These are phyloP conservation scores for Exophiala mesophila DNA, from an alignment of 2,329 filamentous ascomycete species.

Conservation along the genomic window DNA sequence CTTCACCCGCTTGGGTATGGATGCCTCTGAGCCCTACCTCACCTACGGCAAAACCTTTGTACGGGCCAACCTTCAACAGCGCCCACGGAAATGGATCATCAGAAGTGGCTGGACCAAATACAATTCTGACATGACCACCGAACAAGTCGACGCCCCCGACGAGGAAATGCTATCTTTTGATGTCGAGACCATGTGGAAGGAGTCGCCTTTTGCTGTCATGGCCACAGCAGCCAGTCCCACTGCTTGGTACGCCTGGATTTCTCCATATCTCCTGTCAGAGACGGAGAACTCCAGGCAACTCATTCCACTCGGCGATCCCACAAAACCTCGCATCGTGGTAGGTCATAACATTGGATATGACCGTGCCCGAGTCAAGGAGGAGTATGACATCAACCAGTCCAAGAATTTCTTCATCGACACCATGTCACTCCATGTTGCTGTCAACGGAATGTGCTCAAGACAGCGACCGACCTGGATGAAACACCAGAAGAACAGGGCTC, in stretches of 20 bases:
- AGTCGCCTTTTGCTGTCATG: conserved; percentile 91
- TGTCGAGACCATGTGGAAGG: conserved; percentile 94
- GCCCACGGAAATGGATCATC: conserved; percentile 67
- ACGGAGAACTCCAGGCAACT: conserved; percentile 71
- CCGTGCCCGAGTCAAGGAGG: conserved; percentile 78
- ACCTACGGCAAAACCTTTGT: conserved; percentile 70
- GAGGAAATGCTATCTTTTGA: conserved; percentile 86
- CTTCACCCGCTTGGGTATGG: conserved; percentile 80
- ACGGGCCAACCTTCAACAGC: conserved; percentile 52
- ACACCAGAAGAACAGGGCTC: conserved; percentile 82
- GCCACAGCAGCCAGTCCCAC: conserved; percentile 85
- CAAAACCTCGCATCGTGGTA: conserved; percentile 69
- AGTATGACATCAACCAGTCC: conserved; percentile 79
- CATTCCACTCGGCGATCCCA: conserved; percentile 77
- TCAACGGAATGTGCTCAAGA: conserved; percentile 97
- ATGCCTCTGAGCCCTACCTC: conserved; percentile 81
- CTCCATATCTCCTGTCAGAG: conserved; percentile 87
- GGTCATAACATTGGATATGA: conserved; percentile 97
- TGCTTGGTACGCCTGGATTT: conserved; percentile 96
- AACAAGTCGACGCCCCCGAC: conserved; percentile 69
- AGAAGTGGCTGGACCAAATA: conserved; percentile 95
- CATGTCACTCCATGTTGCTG: conserved; percentile 95
- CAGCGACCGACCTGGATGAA: conserved; percentile 97
- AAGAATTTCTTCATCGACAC: conserved; percentile 88
- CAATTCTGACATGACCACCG: conserved; percentile 64